Evolutionary conservation across 2,329 filamentous ascomycete species (phyloP).

Genomic region (Westerdykella aurantiaca): DNA sequence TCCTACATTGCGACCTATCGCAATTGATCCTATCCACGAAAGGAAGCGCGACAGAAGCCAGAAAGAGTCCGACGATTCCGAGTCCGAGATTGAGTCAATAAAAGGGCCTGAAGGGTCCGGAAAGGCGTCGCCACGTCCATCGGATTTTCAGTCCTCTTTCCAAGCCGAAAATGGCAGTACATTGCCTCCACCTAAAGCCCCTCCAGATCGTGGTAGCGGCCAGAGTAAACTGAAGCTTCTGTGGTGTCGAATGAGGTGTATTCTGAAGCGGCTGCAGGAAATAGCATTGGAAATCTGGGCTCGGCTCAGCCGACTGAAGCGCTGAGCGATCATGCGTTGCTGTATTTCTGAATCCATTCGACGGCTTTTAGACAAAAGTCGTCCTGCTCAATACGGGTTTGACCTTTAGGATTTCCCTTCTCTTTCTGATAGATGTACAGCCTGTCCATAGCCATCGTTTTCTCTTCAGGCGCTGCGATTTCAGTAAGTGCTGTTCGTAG

Average conservation of each 20-base stretch:
- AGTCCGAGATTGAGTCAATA: not conserved
- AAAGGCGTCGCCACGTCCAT: constrained; percentile 7
- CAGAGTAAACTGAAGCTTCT: not conserved
- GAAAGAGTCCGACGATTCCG: constrained; percentile 1
- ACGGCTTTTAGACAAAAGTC: constrained; percentile 4
- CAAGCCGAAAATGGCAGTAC: not conserved
- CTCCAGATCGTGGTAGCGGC: not conserved
- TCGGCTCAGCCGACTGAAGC: too few species aligned
- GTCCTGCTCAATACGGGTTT: constrained; percentile 4
- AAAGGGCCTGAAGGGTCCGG: not conserved
- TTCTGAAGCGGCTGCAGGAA: constrained; percentile 2
- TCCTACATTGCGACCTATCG: not conserved
- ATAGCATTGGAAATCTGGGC: not conserved
- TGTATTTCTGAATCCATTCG: constrained; percentile 13
- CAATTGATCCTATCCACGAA: not conserved
- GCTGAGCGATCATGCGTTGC: not conserved
- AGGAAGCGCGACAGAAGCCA: constrained; percentile 2
- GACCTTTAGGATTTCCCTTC: not conserved
- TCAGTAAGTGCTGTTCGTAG: constrained; percentile 20
- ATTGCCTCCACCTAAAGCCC: constrained; percentile 1
- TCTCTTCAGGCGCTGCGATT: not conserved
- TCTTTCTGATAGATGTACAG: constrained; percentile 4
- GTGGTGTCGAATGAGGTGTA: not conserved
- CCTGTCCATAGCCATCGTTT: too few species aligned
- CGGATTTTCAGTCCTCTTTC: constrained; percentile 7